phyloP scores from a whole-genome alignment of 768 basidiomycete genomes.

The Lactifluus hygrophoroides region DNA sequence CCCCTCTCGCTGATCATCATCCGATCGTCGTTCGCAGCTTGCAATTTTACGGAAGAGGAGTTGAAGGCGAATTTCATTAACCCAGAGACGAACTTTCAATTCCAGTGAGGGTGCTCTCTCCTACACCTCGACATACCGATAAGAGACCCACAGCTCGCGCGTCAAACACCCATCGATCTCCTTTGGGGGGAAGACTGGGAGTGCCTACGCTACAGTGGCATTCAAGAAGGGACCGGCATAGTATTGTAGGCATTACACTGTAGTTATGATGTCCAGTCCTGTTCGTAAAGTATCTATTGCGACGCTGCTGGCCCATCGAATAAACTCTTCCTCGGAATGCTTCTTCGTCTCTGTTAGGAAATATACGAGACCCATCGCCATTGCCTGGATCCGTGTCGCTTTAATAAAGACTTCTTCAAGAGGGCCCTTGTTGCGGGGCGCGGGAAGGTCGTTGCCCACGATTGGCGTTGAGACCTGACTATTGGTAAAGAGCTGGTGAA shows the following conservation, averaged over 20 bases:
- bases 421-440: slow-evolving; percentile 45
- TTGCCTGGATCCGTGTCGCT: slow-evolving; percentile 49
- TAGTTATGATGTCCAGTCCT: slow-evolving; percentile 48
- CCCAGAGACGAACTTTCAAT: slow-evolving; percentile 41
- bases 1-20: neutral
- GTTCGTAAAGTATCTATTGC: slow-evolving; percentile 63
- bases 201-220: slow-evolving; percentile 59
- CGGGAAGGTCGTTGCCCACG: slow-evolving; percentile 33
- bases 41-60: slow-evolving; percentile 81
- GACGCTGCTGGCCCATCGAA: slow-evolving; percentile 59
- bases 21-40: slow-evolving; percentile 31
- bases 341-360: slow-evolving; percentile 44
- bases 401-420: slow-evolving; percentile 79
- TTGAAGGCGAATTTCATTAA: slow-evolving; percentile 45
- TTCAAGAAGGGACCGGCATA: slow-evolving; percentile 39
- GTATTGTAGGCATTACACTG: slow-evolving; percentile 19
- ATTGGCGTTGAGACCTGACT: slow-evolving; percentile 70
- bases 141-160: slow-evolving; percentile 44
- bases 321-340: slow-evolving; percentile 32
- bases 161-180: slow-evolving; percentile 64
- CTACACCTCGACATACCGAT: neutral
- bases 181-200: slow-evolving; percentile 74
- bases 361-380: slow-evolving; percentile 70
- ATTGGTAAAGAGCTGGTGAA: slow-evolving; percentile 60
- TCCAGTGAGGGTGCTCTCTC: slow-evolving; percentile 46